Evolutionary conservation across 2,329 filamentous ascomycete species (phyloP), one percentile per base, ranked within the genome.

Genomic region (Gyromitra esculenta): DNA sequence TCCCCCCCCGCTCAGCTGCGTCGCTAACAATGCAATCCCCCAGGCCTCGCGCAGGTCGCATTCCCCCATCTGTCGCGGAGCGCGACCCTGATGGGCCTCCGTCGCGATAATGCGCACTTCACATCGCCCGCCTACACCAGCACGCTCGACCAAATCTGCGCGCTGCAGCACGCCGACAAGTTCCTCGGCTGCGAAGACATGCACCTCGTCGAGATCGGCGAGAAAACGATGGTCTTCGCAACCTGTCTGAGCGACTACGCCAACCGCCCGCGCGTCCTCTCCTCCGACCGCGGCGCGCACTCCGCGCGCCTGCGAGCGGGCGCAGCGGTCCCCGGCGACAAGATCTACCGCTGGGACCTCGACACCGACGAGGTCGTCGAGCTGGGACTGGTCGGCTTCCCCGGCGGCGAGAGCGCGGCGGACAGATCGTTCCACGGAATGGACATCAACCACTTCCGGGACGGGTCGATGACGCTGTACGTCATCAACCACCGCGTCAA

Each of bases 111-210:
- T 13, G 52, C 35, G 48, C 70, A 41, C 50, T 76, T 63, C 60
- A 66, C 54, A 9, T 76, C 64, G 18, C 50, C 63, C 35, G 62
- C 52, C n/a, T 66, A 76, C 68, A 52, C 71, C 37, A 5, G 7
- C 50, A 39, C 21, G 8, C 45, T 76, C 31, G 50, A 48, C 43
- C 39, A 25, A 11, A 59, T 39, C 50, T 79, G 78, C 69, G 6
- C 41, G 5, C 11, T 39, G n/a, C 68, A 72, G 6, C 78, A 79
- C 62, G 15, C 66, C 37, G 56, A 69, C 43, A 59, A 62, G n/a
- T 68, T 79, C 25, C 25, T 66, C 5, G 76, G 75, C 25, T 79
- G 78, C 57, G 77, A 79, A 39, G 73, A 76, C 65, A 78, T 79
- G 59, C 48, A 78, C 25, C 76, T 79, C 52, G 50, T 73, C 66